A percentile compares a stretch with the other conserved stretches of the same genome.
Conservation (phyloP, 164 flowering plant genomes). For the Santalum album region DNA sequence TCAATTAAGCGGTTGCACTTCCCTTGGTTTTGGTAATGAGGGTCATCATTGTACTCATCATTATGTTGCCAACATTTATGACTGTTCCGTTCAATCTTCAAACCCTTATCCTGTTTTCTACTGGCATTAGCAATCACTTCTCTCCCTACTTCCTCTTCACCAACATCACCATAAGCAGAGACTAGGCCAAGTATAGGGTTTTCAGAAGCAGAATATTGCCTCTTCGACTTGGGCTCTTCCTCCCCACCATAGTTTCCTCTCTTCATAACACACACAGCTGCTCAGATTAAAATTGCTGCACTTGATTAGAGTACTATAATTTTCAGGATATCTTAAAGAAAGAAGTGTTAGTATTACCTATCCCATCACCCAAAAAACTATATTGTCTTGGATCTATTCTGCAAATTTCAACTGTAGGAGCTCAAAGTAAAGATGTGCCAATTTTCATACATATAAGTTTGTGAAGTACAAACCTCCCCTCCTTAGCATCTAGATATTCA, state of each 20-base stretch:
- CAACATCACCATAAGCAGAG: constrained; percentile 56
- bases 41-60: constrained; percentile 33
- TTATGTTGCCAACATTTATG: constrained; percentile 8
- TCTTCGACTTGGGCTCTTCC: constrained; percentile 35
- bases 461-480: too few relatives aligned
- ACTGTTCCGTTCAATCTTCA: constrained; percentile 13
- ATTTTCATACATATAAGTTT: too few relatives aligned
- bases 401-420: too few relatives aligned
- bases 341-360: too few relatives aligned
- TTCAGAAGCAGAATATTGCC: constrained; percentile 38
- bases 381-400: too few relatives aligned
- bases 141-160: constrained; percentile 23
- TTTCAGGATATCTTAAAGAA: too few relatives aligned
- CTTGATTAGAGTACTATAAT: too few relatives aligned
- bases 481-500: too few relatives aligned
- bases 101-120: constrained; percentile 5
- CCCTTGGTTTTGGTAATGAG: constrained; percentile 6
- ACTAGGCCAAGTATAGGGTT: constrained; percentile 60
- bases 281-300: too few relatives aligned
- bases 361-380: too few relatives aligned
- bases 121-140: constrained; percentile 1
- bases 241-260: constrained; percentile 24
- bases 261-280: too few relatives aligned
- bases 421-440: too few relatives aligned
- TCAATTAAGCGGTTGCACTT: constrained; percentile 41